Evolutionary conservation across 257 asterid genomes (phyloP), one percentile per base, ranked within the genome.

Genomic region (Ballota nigra): DNA sequence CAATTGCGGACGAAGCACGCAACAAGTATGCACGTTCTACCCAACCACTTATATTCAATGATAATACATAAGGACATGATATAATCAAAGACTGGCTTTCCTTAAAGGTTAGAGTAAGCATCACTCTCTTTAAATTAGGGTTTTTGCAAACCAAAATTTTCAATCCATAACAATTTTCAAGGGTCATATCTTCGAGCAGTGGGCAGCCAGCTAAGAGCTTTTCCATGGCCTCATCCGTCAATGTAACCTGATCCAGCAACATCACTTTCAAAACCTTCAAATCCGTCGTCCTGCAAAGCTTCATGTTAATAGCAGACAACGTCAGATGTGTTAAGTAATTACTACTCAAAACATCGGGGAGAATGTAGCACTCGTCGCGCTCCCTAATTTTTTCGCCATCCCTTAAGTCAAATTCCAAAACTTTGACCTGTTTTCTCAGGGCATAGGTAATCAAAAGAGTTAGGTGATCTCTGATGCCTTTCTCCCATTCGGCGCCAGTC

Each of bases 341-440:
- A 40, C 71, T 63, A 8, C 69, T 75, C 65, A 78, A 74, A 71
- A 75, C 72, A 65, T 70, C 76, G 24, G 82, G 85, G 53, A 80
- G 23, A 16, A 36, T 58, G 57, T 73, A 75, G 22, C 16, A 55
- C 11, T 69, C 70, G 19, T 9, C 0, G 5, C 65, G 79, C 3
- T 38, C 41, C 40, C n/a, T 0, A 0, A 5, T 4, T 13, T 41
- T 13, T 10, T 13, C 9, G 4, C 51, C 51, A 13, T 41, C 6
- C 51, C n/a, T 41, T 6, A 41, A 13, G 76, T 74, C 66, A 33
- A 82, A 70, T 63, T 82, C 75, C 66, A 78, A 52, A 22, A 82
- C 75, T 66, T 82, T 65, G 47, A 78, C 78, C 20, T 65, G 65
- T 51, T 61, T 82, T 62, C 75, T 52, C 29, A 72, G 12, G 62